A percentile compares a stretch with the other conserved stretches of the same genome.
phyloP scores from a whole-genome alignment of 23 red algal genomes.

The Agarophyton chilense region DNA sequence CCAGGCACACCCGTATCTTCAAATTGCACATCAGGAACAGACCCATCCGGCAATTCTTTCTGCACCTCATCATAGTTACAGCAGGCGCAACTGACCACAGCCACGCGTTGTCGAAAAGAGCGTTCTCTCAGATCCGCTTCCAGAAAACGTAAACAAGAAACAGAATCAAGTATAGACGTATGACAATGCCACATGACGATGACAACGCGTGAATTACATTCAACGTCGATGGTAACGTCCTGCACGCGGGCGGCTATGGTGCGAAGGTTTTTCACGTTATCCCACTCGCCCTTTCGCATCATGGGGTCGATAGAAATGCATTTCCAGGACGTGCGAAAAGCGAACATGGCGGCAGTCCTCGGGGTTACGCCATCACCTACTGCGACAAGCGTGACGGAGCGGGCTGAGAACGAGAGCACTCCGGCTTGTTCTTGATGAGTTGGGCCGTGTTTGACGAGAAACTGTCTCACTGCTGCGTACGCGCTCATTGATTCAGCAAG shows the following conservation, averaged over 20 bases:
- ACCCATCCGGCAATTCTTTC: conserved; percentile 40
- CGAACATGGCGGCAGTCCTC: conserved; percentile 65
- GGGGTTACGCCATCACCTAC: conserved; percentile 79
- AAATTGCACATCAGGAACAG: conserved; percentile 64
- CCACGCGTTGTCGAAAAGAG: conserved; percentile 23
- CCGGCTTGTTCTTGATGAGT: conserved; percentile 2
- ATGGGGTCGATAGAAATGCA: conserved; percentile 59
- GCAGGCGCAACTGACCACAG: conserved; percentile 67
- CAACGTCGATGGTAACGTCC: conserved; percentile 58
- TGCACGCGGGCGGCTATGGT: conserved; percentile 44
- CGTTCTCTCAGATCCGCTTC: conserved; percentile 20
- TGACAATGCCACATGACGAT: conserved; percentile 81
- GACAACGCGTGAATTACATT: conserved; percentile 25
- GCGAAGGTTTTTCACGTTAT: conserved; percentile 10
- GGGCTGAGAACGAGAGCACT: conserved; percentile 37
- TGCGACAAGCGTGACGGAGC: conserved; percentile 47
- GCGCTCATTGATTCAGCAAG: conserved; percentile 80
- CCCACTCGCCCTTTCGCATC: conserved; percentile 35
- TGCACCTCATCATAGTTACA: conserved; percentile 77
- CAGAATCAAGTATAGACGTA: conserved; percentile 44
- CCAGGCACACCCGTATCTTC: conserved; percentile 64
- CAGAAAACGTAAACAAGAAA: conserved; percentile 59
- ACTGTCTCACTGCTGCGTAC: conserved; percentile 55
- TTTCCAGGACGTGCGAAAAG: conserved; percentile 65
- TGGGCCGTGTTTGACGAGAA: conserved; percentile 25